phyloP scores from a whole-genome alignment of 441 rosid species.

The Brassica balearica region DNA sequence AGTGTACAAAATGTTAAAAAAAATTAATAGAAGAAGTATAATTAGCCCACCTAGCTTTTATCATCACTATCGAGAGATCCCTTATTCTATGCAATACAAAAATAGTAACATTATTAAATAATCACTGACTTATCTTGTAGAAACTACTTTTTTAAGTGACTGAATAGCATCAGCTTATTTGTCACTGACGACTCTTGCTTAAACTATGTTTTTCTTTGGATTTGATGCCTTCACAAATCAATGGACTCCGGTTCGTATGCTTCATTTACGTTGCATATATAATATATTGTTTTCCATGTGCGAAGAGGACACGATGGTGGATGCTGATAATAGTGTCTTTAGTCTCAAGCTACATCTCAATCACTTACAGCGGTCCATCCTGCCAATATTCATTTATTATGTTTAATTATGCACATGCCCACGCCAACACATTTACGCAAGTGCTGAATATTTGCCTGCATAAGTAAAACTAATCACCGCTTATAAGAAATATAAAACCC shows the following conservation, averaged over 20 bases:
- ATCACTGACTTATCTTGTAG: neutral
- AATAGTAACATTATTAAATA: neutral
- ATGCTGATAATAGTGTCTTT: slow-evolving; percentile 33
- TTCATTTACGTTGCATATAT: neutral
- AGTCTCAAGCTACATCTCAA: slow-evolving; percentile 39
- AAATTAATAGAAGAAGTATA: neutral
- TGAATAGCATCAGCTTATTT: slow-evolving; percentile 31
- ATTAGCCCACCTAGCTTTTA: neutral
- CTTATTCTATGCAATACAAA: slow-evolving; percentile 19
- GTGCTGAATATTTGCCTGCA: neutral
- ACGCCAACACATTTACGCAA: slow-evolving; percentile 12
- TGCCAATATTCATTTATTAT: slow-evolving; percentile 33
- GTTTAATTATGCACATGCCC: slow-evolving; percentile 30
- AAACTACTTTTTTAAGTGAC: neutral
- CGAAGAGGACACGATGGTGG: slow-evolving; percentile 29
- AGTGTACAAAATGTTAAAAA: too few relatives aligned
- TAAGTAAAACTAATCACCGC: too few relatives aligned
- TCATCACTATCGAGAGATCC: neutral
- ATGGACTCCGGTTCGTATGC: slow-evolving; percentile 24
- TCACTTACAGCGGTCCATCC: slow-evolving; percentile 38
- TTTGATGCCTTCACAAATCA: neutral
- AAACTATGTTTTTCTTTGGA: neutral
- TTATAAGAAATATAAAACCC: too few relatives aligned
- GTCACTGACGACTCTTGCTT: slow-evolving; percentile 23
- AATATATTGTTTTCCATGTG: slow-evolving; percentile 26